These are phyloP conservation scores for Kuraishia piskuri DNA, from an alignment of 805 yeast genomes.

Conservation along the genomic window DNA sequence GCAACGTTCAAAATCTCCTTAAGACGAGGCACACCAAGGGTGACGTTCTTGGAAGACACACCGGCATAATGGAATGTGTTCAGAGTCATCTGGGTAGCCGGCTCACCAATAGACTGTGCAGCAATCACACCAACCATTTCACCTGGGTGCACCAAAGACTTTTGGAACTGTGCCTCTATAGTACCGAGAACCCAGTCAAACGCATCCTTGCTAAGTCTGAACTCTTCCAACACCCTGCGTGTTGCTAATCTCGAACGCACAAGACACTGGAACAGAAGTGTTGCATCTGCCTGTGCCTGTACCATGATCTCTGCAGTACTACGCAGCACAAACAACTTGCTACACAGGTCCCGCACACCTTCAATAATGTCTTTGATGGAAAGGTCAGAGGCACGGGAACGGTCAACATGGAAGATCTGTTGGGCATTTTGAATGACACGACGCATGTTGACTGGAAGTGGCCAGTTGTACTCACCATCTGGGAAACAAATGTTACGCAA, in stretches of 20 bases:
- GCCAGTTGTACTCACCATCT: conserved; percentile 96
- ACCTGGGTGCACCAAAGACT: conserved; percentile 90
- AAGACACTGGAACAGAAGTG: conserved; percentile 81
- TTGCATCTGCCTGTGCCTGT: conserved; percentile 92
- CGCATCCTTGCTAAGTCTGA: conserved; percentile 71
- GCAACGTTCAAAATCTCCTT: conserved; percentile 98
- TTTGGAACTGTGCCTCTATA: conserved; percentile 87
- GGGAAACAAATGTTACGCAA: conserved; percentile 76
- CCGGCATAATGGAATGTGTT: conserved; percentile 98
- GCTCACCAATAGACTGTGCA: conserved; percentile 97
- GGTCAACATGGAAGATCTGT: conserved; percentile 91
- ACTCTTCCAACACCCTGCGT: conserved; percentile 89
- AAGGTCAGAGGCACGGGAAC: conserved; percentile 83
- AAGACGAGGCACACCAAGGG: conserved; percentile 95
- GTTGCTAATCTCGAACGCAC: conserved; percentile 87
- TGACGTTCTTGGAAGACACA: conserved; percentile 93
- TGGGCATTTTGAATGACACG: conserved; percentile 96
- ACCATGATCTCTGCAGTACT: conserved; percentile 65
- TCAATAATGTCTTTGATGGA: conserved; percentile 72
- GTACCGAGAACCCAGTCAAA: conserved; percentile 96
- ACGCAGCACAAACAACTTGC: conserved; percentile 66
- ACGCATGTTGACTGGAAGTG: conserved; percentile 92
- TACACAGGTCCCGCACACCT: conserved; percentile 63
- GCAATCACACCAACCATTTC: conserved; percentile 98
- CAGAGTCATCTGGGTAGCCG: conserved; percentile 96